phyloP scores from a whole-genome alignment of 495 filamentous ascomycete genomes.

The Talaromyces ruber region DNA sequence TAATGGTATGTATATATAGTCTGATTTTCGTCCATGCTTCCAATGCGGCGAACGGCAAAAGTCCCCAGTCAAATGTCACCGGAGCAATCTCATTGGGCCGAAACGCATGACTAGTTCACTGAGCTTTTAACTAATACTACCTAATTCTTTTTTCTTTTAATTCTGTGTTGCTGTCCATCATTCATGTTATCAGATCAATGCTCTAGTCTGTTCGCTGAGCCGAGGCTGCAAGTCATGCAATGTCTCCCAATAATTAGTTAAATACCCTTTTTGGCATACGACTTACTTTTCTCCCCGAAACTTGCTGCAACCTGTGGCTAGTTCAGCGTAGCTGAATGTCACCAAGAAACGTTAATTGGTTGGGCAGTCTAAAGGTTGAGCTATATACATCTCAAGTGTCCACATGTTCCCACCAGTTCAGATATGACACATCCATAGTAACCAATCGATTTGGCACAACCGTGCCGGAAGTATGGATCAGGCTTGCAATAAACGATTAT shows the following conservation, averaged over 20 bases:
- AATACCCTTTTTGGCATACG: background rate
- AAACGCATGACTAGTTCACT: background rate
- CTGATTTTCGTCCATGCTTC: background rate
- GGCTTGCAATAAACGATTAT: background rate
- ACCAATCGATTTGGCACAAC: background rate
- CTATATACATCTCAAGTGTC: background rate
- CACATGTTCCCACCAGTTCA: background rate
- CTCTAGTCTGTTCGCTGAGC: background rate
- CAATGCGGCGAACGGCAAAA: background rate
- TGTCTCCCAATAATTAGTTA: background rate
- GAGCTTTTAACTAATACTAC: too few species aligned
- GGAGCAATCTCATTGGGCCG: background rate
- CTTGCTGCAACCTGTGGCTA: background rate
- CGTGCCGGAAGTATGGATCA: background rate
- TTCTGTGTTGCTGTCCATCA: background rate
- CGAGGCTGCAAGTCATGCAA: background rate
- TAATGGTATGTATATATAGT: background rate
- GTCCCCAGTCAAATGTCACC: background rate
- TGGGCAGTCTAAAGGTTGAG: background rate
- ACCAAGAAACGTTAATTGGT: background rate
- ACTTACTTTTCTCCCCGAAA: background rate
- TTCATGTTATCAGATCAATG: background rate
- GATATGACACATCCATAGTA: background rate
- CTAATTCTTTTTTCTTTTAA: background rate
- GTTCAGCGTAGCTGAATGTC: too few species aligned